phyloP scores from a whole-genome alignment of 1,284 basidiomycete genomes.

The Polyporus tsugae region DNA sequence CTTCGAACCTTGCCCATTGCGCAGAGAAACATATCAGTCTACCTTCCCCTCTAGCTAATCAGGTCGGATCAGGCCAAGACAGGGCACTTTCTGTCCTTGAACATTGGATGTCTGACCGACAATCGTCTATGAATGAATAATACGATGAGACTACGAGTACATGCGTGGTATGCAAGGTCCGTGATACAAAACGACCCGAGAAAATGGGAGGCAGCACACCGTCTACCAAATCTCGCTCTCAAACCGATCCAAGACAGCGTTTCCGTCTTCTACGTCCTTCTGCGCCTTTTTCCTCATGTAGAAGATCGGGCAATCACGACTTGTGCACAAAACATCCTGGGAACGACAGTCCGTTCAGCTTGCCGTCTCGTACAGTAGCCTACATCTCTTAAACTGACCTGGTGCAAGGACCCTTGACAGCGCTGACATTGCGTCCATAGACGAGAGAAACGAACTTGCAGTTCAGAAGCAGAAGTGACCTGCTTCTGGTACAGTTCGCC shows the following conservation, averaged over 20 bases:
- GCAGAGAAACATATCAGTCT: too few relatives aligned
- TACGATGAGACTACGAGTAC: conserved; percentile 12
- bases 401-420: conserved; percentile 95
- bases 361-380: background rate
- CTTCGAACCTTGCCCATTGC: too few relatives aligned
- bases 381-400: conserved; percentile 56
- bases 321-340: conserved; percentile 95
- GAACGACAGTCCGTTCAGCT: background rate
- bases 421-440: conserved; percentile 98
- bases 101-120: background rate
- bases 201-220: background rate
- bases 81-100: too few relatives aligned
- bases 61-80: too few relatives aligned
- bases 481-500: conserved; percentile 95
- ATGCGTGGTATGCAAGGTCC: conserved; percentile 12
- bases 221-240: conserved; percentile 66
- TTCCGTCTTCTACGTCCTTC: conserved; percentile 92
- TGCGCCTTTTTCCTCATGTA: conserved; percentile 98
- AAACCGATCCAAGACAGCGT: conserved; percentile 83
- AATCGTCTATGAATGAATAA: background rate
- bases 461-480: conserved; percentile 71
- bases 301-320: conserved; percentile 98
- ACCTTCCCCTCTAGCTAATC: too few relatives aligned
- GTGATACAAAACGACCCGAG: background rate
- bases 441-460: conserved; percentile 91